A percentile compares a stretch with the other conserved stretches of the same genome.
Evolutionary conservation across 2,329 filamentous ascomycete genomes (phyloP).

Genomic region (Cryoendolithus antarcticus): DNA sequence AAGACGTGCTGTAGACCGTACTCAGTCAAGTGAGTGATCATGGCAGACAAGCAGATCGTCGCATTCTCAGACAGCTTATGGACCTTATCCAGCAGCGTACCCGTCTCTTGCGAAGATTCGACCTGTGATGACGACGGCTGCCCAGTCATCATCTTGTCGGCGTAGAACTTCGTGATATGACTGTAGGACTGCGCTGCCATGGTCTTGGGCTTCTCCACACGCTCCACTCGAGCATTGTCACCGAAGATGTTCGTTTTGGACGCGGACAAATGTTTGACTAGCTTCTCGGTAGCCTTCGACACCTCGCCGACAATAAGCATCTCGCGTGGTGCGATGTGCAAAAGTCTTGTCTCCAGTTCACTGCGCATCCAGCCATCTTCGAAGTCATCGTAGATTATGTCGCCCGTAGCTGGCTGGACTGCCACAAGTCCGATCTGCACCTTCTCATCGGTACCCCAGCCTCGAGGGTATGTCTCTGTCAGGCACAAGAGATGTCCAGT

Average conservation of each 20-base stretch:
- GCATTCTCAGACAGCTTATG: conserved; percentile 73
- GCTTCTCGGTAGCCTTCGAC: conserved; percentile 81
- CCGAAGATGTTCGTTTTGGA: conserved; percentile 85
- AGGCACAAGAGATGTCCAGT: conserved; percentile 93
- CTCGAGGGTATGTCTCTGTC: conserved; percentile 70
- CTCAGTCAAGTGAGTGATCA: conserved; percentile 86
- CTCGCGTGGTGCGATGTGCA: conserved; percentile 93
- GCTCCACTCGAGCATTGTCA: conserved; percentile 76
- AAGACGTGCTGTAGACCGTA: conserved; percentile 94
- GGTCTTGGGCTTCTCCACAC: conserved; percentile 62
- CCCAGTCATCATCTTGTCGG: conserved; percentile 59
- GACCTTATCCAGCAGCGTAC: conserved; percentile 69
- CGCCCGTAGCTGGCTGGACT: conserved; percentile 88
- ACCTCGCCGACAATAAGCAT: conserved; percentile 86
- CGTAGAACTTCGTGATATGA: conserved; percentile 88
- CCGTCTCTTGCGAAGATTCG: conserved; percentile 31
- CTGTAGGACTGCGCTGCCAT: conserved; percentile 75
- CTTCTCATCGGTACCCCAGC: conserved; percentile 78
- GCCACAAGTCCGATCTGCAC: conserved; percentile 85
- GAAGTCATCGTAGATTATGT: conserved; percentile 91
- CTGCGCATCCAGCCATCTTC: conserved; percentile 96
- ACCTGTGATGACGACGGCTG: conserved; percentile 25
- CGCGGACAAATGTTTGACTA: conserved; percentile 78
- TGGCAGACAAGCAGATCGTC: conserved; percentile 83
- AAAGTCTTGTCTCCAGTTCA: conserved; percentile 85